Evolutionary conservation across 257 asterid genomes (phyloP).

Genomic region (Nicotiana tabacum): DNA sequence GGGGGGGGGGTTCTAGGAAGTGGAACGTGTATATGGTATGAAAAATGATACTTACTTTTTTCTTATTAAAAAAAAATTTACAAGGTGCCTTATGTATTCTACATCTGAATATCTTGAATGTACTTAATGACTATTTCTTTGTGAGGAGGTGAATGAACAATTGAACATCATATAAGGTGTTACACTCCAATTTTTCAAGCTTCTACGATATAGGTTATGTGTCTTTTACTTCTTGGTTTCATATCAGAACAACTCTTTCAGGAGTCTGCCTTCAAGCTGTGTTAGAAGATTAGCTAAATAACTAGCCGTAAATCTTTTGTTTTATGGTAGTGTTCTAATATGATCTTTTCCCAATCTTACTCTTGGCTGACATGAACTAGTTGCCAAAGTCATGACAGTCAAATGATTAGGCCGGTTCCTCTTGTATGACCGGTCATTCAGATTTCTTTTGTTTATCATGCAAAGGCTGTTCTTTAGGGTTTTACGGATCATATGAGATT

Average conservation of each 20-base stretch:
- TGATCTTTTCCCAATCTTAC: not conserved
- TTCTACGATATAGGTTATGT: not conserved
- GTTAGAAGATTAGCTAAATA: not conserved
- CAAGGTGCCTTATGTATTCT: not conserved
- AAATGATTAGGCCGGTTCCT: not conserved
- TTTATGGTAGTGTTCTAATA: not conserved
- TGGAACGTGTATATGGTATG: not conserved
- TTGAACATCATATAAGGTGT: too few relatives aligned
- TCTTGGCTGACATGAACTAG: not conserved
- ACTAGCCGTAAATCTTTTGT: not conserved
- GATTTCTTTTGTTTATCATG: not conserved
- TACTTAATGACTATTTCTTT: not conserved
- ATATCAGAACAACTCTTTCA: not conserved
- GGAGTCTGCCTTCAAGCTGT: not conserved
- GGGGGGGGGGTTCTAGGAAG: not conserved
- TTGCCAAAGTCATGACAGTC: not conserved
- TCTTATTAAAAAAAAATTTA: too few relatives aligned
- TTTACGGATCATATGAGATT: not conserved
- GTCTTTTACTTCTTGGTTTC: not conserved
- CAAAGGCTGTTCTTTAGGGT: not conserved
- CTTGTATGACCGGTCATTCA: not conserved
- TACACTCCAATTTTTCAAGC: not conserved
- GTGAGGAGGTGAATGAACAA: not conserved
- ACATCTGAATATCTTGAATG: not conserved
- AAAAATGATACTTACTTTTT: not conserved